Evolutionary conservation across 2,329 filamentous ascomycete genomes (phyloP).

Genomic region (Paraphaeosphaeria sporulosa): DNA sequence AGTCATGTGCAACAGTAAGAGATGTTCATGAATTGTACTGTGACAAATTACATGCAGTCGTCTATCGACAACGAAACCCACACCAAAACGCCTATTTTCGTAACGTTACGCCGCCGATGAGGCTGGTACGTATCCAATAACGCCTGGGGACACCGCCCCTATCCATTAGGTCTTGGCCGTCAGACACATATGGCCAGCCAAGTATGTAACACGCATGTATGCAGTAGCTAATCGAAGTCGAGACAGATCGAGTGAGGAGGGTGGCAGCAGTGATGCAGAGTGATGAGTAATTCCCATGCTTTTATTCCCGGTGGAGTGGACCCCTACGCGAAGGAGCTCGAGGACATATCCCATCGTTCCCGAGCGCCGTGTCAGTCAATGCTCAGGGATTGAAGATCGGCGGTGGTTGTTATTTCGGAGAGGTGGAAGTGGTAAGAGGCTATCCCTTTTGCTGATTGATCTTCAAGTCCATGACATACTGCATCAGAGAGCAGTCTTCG

Average conservation of each 20-base stretch:
- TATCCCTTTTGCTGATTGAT: slow-evolving; percentile 39
- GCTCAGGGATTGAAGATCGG: slow-evolving; percentile 8
- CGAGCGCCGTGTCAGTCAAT: slow-evolving; percentile 30
- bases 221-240: background rate
- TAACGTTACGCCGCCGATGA: slow-evolving; percentile 4
- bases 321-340: background rate
- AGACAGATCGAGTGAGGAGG: slow-evolving; percentile 4
- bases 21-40: slow-evolving; percentile 5
- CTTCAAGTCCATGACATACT: slow-evolving; percentile 53
- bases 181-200: background rate
- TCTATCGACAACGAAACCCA: background rate
- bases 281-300: background rate
- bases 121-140: slow-evolving; percentile 1
- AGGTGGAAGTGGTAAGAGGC: background rate
- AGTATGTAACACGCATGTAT: background rate
- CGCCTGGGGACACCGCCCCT: slow-evolving; percentile 5
- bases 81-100: background rate
- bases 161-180: background rate
- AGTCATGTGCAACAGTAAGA: background rate
- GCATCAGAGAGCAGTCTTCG: slow-evolving; percentile 55
- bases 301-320: background rate
- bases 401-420: too few relatives aligned
- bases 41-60: slow-evolving; percentile 1
- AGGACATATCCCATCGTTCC: slow-evolving; percentile 19
- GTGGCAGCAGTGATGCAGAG: background rate